These are phyloP conservation scores for Closterium sp. DNA, from an alignment of 139 green algal species.

Conservation along the genomic window DNA sequence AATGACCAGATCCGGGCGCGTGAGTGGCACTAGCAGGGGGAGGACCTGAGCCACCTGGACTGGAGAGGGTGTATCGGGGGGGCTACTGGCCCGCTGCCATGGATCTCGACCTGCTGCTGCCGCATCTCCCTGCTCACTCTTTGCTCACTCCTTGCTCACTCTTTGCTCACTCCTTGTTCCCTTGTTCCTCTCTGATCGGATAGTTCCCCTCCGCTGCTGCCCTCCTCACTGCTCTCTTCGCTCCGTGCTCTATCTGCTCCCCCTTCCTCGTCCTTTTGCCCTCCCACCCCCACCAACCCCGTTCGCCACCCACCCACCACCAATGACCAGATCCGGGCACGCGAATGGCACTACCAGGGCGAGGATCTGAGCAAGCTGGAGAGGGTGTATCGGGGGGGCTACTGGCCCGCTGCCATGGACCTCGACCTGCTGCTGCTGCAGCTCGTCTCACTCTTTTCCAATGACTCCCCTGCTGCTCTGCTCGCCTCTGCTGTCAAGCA, in stretches of 20 bases:
- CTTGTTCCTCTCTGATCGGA: no score
- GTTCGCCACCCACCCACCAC: no score
- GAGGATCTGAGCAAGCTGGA: conserved; percentile 18
- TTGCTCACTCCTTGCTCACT: no score
- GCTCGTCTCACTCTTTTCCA: background rate
- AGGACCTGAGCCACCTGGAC: background rate
- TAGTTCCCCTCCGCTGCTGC: background rate
- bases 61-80: background rate
- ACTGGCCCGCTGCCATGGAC: conserved; percentile 5
- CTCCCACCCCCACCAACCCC: no score
- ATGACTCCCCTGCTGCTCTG: background rate
- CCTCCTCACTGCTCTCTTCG: no score
- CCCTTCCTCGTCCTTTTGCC: no score
- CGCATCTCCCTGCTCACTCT: background rate
- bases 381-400: background rate
- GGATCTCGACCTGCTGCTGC: no score
- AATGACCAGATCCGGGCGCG: conserved; percentile 7
- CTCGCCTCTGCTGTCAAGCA: background rate
- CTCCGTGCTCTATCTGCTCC: no score
- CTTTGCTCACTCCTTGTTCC: no score
- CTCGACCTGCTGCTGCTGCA: background rate
- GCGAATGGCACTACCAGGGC: conserved; percentile 20
- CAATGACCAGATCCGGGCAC: background rate
- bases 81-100: conserved; percentile 8
- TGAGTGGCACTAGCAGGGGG: conserved; percentile 22